A percentile compares a stretch with the other conserved stretches of the same genome.
Conservation (phyloP, 169 alveolate genomes). For the Cryptosporidium muris region DNA sequence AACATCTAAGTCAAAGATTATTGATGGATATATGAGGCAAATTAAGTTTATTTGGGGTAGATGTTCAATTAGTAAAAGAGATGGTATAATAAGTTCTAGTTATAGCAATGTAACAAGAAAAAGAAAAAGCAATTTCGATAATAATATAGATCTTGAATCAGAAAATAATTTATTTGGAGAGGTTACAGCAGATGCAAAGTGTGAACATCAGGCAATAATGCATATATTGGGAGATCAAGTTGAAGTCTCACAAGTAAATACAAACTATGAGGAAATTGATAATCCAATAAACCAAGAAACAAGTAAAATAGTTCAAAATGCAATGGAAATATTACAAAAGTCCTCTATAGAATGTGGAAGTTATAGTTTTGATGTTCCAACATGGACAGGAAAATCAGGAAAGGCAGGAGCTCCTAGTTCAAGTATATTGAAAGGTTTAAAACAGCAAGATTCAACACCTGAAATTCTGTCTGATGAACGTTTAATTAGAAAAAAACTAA, state of each 20-base stretch:
- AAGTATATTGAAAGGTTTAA: conserved; percentile 20
- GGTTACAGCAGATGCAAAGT: conserved; percentile 59
- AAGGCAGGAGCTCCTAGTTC: conserved; percentile 74
- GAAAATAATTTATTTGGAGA: conserved; percentile 59
- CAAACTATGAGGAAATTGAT: not conserved
- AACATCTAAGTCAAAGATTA: not conserved
- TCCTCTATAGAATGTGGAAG: conserved; percentile 54
- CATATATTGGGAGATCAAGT: conserved; percentile 40
- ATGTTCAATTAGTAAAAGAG: conserved; percentile 20
- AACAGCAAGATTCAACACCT: conserved; percentile 2
- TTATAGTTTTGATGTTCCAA: conserved; percentile 68
- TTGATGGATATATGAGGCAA: conserved; percentile 2
- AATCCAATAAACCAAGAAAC: conserved; percentile 9
- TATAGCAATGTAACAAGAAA: conserved; percentile 16
- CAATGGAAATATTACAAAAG: conserved; percentile 18
- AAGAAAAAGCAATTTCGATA: not conserved
- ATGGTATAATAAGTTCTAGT: conserved; percentile 38
- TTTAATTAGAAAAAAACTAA: conserved; percentile 31
- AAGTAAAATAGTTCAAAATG: conserved; percentile 13
- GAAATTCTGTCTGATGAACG: conserved; percentile 20
- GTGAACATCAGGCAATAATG: conserved; percentile 66
- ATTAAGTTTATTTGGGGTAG: conserved; percentile 50
- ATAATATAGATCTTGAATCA: conserved; percentile 5
- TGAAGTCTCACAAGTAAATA: not conserved
- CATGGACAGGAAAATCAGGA: conserved; percentile 75